These are phyloP conservation scores for Pelagomonas calceolata DNA, from an alignment of 108 stramenopile species.

Conservation along the genomic window DNA sequence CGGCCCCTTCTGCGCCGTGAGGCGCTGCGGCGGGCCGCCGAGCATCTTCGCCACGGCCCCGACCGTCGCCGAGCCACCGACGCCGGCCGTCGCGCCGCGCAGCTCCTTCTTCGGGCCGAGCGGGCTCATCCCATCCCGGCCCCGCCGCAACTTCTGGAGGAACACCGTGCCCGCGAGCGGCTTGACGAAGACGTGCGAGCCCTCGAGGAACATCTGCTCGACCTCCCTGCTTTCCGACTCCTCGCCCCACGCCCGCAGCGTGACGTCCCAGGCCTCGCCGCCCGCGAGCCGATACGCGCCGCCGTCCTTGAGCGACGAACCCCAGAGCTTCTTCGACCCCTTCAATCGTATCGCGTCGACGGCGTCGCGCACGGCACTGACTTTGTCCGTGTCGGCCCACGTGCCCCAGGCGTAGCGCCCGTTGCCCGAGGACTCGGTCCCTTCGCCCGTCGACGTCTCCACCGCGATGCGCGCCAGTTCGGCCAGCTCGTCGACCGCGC, in stretches of 20 bases:
- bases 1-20: slow-evolving; percentile 45
- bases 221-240: not conserved
- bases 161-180: not conserved
- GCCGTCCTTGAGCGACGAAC: not conserved
- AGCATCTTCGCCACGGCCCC: slow-evolving; percentile 9
- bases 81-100: not conserved
- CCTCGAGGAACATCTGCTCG: not conserved
- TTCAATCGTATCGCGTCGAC: slow-evolving; percentile 39
- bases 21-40: slow-evolving; percentile 56
- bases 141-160: not conserved
- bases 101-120: not conserved
- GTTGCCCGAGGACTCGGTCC: not conserved
- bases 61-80: not conserved
- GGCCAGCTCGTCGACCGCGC: not conserved
- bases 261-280: not conserved
- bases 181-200: not conserved
- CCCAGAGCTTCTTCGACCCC: not conserved
- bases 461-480: not conserved
- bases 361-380: slow-evolving; percentile 40
- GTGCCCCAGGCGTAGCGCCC: slow-evolving; percentile 56
- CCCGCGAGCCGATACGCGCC: not conserved
- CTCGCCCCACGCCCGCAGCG: not conserved
- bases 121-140: not conserved
- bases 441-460: not conserved
- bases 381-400: slow-evolving; percentile 42